phyloP scores from a whole-genome alignment of 1,284 basidiomycete species.

The Irpex sp. region DNA sequence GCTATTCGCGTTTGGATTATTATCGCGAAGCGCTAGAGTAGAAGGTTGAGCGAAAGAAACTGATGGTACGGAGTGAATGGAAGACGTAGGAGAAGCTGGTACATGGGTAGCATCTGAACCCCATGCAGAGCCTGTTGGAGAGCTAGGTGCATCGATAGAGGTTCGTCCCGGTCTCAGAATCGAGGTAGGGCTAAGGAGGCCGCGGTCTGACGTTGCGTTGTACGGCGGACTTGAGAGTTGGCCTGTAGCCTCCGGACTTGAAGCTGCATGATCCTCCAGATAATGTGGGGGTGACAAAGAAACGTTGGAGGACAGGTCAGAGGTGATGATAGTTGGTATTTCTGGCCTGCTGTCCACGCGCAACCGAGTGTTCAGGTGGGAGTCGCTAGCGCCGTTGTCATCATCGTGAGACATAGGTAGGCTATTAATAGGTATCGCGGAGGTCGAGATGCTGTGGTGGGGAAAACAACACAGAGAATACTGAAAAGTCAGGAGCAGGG shows the following conservation, averaged over 20 bases:
- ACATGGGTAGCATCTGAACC: constrained; percentile 32
- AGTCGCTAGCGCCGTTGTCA: constrained; percentile 1
- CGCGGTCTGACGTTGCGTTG: constrained; percentile 12
- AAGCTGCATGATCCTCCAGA: neutral
- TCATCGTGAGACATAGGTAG: constrained; percentile 13
- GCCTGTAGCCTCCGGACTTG: neutral
- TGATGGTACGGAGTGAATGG: constrained; percentile 48
- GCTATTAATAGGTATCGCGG: neutral
- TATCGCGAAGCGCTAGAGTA: constrained; percentile 63
- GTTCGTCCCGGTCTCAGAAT: constrained; percentile 17
- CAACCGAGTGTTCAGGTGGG: neutral
- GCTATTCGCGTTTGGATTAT: constrained; percentile 58
- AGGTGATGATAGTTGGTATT: constrained; percentile 16
- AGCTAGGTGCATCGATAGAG: constrained; percentile 13
- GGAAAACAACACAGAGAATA: neutral
- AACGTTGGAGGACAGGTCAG: constrained; percentile 6
- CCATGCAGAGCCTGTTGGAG: constrained; percentile 11
- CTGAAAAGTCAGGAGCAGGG: neutral
- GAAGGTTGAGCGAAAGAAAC: constrained; percentile 48
- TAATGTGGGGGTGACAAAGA: neutral
- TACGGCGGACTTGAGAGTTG: neutral
- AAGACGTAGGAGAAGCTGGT: constrained; percentile 73
- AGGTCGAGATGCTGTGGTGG: neutral
- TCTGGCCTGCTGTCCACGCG: constrained; percentile 7
- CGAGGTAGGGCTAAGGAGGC: constrained; percentile 20